phyloP scores from a whole-genome alignment of 1,139 yeast species.

The Kodamaea ohmeri region DNA sequence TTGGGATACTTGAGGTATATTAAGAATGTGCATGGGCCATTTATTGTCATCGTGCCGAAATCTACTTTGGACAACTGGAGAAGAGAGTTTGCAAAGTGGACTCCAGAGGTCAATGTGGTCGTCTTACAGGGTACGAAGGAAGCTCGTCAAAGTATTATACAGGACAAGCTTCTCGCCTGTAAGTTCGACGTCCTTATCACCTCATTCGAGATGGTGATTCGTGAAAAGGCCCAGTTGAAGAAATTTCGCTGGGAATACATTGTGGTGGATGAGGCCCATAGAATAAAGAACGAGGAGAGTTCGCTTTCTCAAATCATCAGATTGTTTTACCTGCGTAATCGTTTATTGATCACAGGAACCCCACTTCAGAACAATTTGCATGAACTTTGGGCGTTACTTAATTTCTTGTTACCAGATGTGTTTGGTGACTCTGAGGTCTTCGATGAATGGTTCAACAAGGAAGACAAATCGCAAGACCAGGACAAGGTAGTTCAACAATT shows the following conservation, averaged over 20 bases:
- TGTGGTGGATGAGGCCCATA: constrained; percentile 93
- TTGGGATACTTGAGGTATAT: constrained; percentile 81
- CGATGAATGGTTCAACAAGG: constrained; percentile 77
- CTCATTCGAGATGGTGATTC: constrained; percentile 88
- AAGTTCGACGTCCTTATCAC: constrained; percentile 88
- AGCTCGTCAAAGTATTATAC: constrained; percentile 60
- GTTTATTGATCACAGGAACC: constrained; percentile 91
- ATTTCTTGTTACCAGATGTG: constrained; percentile 89
- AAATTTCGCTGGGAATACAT: constrained; percentile 92
- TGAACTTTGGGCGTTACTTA: constrained; percentile 92
- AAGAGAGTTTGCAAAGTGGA: constrained; percentile 90
- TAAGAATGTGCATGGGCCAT: constrained; percentile 83
- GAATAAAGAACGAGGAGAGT: constrained; percentile 92
- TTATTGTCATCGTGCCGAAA: constrained; percentile 88
- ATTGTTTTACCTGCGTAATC: constrained; percentile 76
- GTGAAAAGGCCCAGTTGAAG: constrained; percentile 77
- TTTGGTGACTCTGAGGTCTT: constrained; percentile 88
- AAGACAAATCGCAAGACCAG: constrained; percentile 50
- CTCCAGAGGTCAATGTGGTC: constrained; percentile 88
- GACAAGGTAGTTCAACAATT: constrained; percentile 80
- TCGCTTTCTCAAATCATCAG: constrained; percentile 87
- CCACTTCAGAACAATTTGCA: constrained; percentile 93
- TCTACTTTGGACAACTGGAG: constrained; percentile 95
- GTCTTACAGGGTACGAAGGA: constrained; percentile 89
- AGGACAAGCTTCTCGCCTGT: constrained; percentile 58